Evolutionary conservation across 139 green algal species (phyloP).

Genomic region (Coelastrella sp.): DNA sequence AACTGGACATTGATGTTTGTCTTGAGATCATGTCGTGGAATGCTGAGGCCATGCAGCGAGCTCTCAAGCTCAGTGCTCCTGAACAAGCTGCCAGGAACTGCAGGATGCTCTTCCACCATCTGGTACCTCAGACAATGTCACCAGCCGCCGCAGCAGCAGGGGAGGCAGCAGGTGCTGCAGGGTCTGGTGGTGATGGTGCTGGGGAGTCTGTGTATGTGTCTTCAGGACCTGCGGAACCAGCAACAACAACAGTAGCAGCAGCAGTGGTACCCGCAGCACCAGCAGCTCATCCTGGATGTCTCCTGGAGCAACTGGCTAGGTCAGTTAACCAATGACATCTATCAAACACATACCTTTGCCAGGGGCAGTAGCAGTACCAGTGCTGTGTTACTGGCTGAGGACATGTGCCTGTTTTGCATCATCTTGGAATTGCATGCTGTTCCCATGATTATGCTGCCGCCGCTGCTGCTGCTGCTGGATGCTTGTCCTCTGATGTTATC

Average conservation of each 20-base stretch:
- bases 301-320: slow-evolving; percentile 67
- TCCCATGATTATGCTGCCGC: too few relatives aligned
- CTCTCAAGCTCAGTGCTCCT: slow-evolving; percentile 53
- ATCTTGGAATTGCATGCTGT: too few relatives aligned
- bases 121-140: background rate
- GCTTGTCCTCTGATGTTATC: too few relatives aligned
- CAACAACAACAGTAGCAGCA: background rate
- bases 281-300: slow-evolving; percentile 57
- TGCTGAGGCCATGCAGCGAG: slow-evolving; percentile 61
- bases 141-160: background rate
- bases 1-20: slow-evolving; percentile 56
- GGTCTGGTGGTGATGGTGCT: background rate
- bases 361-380: too few relatives aligned
- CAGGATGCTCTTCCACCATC: slow-evolving; percentile 65
- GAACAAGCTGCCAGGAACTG: slow-evolving; percentile 39
- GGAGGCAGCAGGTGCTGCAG: background rate
- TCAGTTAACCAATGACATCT: too few relatives aligned
- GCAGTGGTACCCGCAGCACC: background rate
- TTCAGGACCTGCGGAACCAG: too few relatives aligned
- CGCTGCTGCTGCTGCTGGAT: too few relatives aligned
- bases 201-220: too few relatives aligned
- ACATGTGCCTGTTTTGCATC: too few relatives aligned
- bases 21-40: slow-evolving; percentile 59
- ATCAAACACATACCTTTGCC: too few relatives aligned
- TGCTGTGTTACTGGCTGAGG: too few relatives aligned